Evolutionary conservation across 2,329 filamentous ascomycete genomes (phyloP).

Genomic region (Helotiales sp.): DNA sequence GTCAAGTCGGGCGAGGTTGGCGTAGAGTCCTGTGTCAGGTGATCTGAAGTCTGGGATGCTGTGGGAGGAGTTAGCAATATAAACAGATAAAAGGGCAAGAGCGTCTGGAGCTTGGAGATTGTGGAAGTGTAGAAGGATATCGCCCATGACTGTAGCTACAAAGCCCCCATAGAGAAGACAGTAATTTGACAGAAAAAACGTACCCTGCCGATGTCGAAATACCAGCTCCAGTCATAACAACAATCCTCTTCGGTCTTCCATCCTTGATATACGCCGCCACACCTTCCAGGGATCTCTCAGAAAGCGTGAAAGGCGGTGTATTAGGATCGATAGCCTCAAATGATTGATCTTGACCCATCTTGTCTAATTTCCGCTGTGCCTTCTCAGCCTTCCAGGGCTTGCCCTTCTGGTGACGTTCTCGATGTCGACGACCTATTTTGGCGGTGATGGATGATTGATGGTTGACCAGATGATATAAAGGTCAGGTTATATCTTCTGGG

Average conservation of each 20-base stretch:
- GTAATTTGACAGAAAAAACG: too few relatives aligned
- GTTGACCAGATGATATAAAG: background rate
- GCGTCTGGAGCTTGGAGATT: too few relatives aligned
- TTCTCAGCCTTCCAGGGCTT: conserved; percentile 6
- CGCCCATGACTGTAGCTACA: too few relatives aligned
- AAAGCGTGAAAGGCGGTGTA: conserved; percentile 61
- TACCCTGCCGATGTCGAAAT: conserved; percentile 76
- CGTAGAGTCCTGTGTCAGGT: conserved; percentile 89
- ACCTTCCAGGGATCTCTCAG: conserved; percentile 67
- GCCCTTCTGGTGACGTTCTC: conserved; percentile 12
- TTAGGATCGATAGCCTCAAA: conserved; percentile 63
- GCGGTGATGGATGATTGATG: background rate
- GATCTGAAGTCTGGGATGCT: conserved; percentile 93
- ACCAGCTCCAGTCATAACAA: conserved; percentile 88
- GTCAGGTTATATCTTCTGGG: background rate
- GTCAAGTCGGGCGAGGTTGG: conserved; percentile 83
- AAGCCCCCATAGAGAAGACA: too few relatives aligned
- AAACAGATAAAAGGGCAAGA: too few relatives aligned
- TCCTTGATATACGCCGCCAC: conserved; percentile 80
- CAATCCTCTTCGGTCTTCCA: conserved; percentile 67
- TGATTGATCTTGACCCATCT: conserved; percentile 87
- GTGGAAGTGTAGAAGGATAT: too few relatives aligned
- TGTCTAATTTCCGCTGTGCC: conserved; percentile 37
- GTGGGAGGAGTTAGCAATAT: too few relatives aligned
- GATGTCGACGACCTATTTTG: conserved; percentile 17